These are phyloP conservation scores for Discostella stelligeroides DNA, from an alignment of 108 stramenopile species.

Conservation along the genomic window DNA sequence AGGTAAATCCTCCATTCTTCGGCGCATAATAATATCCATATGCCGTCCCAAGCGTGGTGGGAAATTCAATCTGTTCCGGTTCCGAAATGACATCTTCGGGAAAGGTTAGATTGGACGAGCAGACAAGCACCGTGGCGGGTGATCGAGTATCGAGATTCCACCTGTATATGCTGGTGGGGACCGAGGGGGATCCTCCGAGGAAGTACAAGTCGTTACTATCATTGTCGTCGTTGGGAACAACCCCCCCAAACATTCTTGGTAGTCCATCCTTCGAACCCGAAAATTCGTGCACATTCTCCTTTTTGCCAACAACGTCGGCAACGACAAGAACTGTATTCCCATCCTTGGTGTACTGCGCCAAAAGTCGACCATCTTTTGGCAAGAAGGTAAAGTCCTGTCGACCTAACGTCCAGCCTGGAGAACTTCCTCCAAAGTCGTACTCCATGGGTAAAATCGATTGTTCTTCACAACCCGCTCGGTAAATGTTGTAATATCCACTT, in stretches of 20 bases:
- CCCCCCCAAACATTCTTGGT: slow-evolving; percentile 63
- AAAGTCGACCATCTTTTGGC: slow-evolving; percentile 56
- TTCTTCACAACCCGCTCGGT: slow-evolving; percentile 19
- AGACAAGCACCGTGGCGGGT: slow-evolving; percentile 45
- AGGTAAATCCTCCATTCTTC: slow-evolving; percentile 49
- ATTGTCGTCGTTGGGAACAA: slow-evolving; percentile 18
- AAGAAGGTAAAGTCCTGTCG: slow-evolving; percentile 63
- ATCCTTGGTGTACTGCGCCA: slow-evolving; percentile 57
- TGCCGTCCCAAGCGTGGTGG: slow-evolving; percentile 58
- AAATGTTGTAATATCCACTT: slow-evolving; percentile 74
- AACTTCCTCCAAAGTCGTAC: slow-evolving; percentile 63
- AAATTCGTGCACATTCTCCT: slow-evolving; percentile 37
- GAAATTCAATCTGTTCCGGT: slow-evolving; percentile 67
- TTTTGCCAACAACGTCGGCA: slow-evolving; percentile 38
- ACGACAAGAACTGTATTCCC: slow-evolving; percentile 54
- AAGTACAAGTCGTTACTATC: slow-evolving; percentile 57
- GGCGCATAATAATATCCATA: slow-evolving; percentile 79
- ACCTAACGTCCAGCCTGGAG: slow-evolving; percentile 73
- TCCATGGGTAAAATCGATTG: slow-evolving; percentile 49
- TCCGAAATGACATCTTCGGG: slow-evolving; percentile 54
- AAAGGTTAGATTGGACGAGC: slow-evolving; percentile 54
- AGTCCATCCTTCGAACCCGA: slow-evolving; percentile 41
- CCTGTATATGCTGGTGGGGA: slow-evolving; percentile 57
- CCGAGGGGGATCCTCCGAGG: slow-evolving; percentile 62
- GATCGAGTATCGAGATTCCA: slow-evolving; percentile 52